phyloP scores from a whole-genome alignment of 78 protist species.

The Dictyostelium purpureum region DNA sequence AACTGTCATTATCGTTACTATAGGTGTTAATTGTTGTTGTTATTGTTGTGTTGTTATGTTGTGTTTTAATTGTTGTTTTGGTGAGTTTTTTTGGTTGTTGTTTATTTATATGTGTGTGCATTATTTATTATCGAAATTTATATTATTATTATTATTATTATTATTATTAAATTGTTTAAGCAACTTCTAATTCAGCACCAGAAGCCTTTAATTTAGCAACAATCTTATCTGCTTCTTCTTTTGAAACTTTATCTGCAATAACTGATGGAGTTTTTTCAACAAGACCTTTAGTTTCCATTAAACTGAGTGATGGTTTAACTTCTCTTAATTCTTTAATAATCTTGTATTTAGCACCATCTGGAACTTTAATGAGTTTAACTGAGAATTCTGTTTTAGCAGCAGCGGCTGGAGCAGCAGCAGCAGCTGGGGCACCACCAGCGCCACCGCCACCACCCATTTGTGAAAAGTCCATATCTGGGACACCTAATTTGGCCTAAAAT shows the following conservation, averaged over 20 bases:
- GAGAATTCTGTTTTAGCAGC: conserved; percentile 70
- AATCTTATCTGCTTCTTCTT: conserved; percentile 75
- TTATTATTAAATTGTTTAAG: not conserved
- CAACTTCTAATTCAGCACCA: conserved; percentile 64
- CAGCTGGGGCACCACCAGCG: conserved; percentile 50
- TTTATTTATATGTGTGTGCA: no score
- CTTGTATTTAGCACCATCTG: conserved; percentile 84
- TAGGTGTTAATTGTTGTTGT: no score
- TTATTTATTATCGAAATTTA: no score
- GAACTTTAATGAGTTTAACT: conserved; percentile 65
- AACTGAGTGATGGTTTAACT: conserved; percentile 71
- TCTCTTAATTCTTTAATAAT: conserved; percentile 79
- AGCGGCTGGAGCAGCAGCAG: conserved; percentile 72
- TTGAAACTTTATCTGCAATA: conserved; percentile 69
- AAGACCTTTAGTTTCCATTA: conserved; percentile 72
- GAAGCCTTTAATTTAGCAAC: conserved; percentile 73
- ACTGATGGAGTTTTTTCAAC: conserved; percentile 79
- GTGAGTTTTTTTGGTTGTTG: not conserved
- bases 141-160: not conserved
- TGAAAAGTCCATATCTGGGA: conserved; percentile 55
- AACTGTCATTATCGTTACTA: no score
- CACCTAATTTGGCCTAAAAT: conserved; percentile 34
- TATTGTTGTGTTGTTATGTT: no score
- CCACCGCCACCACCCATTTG: conserved; percentile 4
- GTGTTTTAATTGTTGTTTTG: no score